These are phyloP conservation scores for Trypanosoma theileri DNA, from an alignment of 208 protist genomes.

Conservation along the genomic window DNA sequence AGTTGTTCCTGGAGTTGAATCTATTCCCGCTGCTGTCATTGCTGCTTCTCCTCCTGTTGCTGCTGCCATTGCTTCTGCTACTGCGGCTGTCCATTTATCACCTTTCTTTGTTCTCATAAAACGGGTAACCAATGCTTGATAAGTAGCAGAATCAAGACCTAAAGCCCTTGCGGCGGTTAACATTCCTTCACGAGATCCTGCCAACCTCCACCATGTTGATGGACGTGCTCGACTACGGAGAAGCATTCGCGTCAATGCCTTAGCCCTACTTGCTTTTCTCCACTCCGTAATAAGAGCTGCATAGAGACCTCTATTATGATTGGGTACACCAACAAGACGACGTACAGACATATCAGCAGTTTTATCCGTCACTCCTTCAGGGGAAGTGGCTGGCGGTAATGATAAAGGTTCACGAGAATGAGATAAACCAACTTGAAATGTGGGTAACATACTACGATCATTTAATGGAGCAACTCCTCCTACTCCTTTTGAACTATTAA, in stretches of 20 bases:
- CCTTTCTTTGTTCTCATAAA: slow-evolving; percentile 4
- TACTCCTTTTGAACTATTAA: not conserved
- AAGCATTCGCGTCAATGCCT: slow-evolving; percentile 1
- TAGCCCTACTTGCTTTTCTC: slow-evolving; percentile 2
- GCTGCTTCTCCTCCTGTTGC: not conserved
- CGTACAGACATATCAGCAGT: slow-evolving; percentile 1
- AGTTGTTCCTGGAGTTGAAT: not conserved
- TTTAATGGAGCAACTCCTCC: not conserved
- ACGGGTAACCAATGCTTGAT: slow-evolving; percentile 11
- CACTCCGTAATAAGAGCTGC: slow-evolving; percentile 29
- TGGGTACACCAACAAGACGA: slow-evolving; percentile 43
- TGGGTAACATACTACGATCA: too few species aligned
- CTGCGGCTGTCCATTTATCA: not conserved
- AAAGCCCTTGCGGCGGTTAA: slow-evolving; percentile 5
- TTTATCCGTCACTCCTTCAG: not conserved
- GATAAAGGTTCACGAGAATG: too few species aligned
- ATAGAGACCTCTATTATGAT: slow-evolving; percentile 71
- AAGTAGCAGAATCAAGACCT: slow-evolving; percentile 19
- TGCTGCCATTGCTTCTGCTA: not conserved
- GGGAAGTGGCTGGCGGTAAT: not conserved
- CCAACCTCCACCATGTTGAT: slow-evolving; percentile 39
- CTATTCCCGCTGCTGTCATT: not conserved
- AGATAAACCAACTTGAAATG: too few species aligned
- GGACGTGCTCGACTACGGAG: slow-evolving; percentile 36
- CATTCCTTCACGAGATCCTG: slow-evolving; percentile 21